These are phyloP conservation scores for Sugiyamaella valdiviana DNA, from an alignment of 805 yeast species.

Conservation along the genomic window DNA sequence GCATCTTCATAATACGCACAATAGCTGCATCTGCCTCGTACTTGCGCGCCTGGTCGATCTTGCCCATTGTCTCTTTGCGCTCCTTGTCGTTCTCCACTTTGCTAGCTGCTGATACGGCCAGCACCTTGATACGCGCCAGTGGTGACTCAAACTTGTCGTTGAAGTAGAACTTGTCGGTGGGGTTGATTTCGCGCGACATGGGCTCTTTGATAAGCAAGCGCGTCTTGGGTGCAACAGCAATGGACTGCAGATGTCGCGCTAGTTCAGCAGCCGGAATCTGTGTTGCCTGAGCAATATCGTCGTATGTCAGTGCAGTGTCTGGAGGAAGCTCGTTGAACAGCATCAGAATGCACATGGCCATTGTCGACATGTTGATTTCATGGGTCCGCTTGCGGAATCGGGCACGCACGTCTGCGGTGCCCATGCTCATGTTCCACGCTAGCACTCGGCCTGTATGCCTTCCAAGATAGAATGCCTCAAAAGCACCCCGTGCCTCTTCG, in stretches of 20 bases:
- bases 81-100: slow-evolving; percentile 51
- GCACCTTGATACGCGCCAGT: slow-evolving; percentile 62
- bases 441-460: slow-evolving; percentile 54
- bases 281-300: slow-evolving; percentile 59
- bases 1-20: slow-evolving; percentile 77
- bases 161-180: slow-evolving; percentile 56
- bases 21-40: slow-evolving; percentile 77
- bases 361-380: slow-evolving; percentile 73
- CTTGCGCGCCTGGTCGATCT: slow-evolving; percentile 56
- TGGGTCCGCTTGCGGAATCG: slow-evolving; percentile 64
- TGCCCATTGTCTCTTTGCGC: slow-evolving; percentile 43
- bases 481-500: slow-evolving; percentile 38
- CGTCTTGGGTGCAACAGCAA: slow-evolving; percentile 77
- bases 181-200: slow-evolving; percentile 61
- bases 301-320: slow-evolving; percentile 41
- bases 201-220: slow-evolving; percentile 71
- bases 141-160: slow-evolving; percentile 67
- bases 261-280: slow-evolving; percentile 69
- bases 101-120: slow-evolving; percentile 48
- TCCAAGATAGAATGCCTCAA: slow-evolving; percentile 46
- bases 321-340: slow-evolving; percentile 55
- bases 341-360: slow-evolving; percentile 70
- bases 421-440: slow-evolving; percentile 78
- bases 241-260: slow-evolving; percentile 69
- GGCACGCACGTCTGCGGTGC: slow-evolving; percentile 73